phyloP scores from a whole-genome alignment of 352 stramenopile species.

The Globisporangium paddicum region DNA sequence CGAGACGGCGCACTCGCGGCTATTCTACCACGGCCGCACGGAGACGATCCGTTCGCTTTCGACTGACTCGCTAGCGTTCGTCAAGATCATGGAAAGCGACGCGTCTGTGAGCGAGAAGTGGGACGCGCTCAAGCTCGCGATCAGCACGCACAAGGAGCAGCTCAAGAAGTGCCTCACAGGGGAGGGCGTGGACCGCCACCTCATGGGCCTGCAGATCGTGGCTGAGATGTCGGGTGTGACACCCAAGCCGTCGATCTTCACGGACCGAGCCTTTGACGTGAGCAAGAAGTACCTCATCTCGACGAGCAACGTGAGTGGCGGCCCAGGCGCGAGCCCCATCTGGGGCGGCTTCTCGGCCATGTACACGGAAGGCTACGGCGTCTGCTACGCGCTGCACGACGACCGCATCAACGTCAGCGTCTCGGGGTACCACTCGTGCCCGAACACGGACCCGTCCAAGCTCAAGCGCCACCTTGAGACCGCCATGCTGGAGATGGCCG shows the following conservation, averaged over 20 bases:
- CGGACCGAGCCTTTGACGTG: slow-evolving; percentile 89
- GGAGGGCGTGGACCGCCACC: slow-evolving; percentile 93
- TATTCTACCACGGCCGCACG: slow-evolving; percentile 97
- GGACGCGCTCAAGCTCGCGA: slow-evolving; percentile 85
- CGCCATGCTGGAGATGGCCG: slow-evolving; percentile 94
- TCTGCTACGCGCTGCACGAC: slow-evolving; percentile 95
- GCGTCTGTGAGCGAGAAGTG: slow-evolving; percentile 68
- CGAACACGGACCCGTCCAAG: slow-evolving; percentile 70
- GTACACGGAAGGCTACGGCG: slow-evolving; percentile 93
- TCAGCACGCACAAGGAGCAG: slow-evolving; percentile 90
- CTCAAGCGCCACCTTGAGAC: slow-evolving; percentile 92
- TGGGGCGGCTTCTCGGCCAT: slow-evolving; percentile 96
- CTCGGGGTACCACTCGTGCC: slow-evolving; percentile 82
- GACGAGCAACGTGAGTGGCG: slow-evolving; percentile 94
- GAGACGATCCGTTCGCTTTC: slow-evolving; percentile 89
- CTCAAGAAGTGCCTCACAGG: slow-evolving; percentile 81
- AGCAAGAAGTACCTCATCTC: slow-evolving; percentile 95
- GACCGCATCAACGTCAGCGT: slow-evolving; percentile 96
- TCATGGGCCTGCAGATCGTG: slow-evolving; percentile 95
- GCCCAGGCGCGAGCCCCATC: slow-evolving; percentile 91
- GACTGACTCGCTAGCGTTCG: slow-evolving; percentile 87
- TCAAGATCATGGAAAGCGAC: slow-evolving; percentile 86
- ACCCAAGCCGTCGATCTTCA: slow-evolving; percentile 89
- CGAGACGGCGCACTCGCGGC: slow-evolving; percentile 96
- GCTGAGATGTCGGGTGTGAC: slow-evolving; percentile 89